phyloP scores from a whole-genome alignment of 768 basidiomycete genomes.

The Suillus weaverae region DNA sequence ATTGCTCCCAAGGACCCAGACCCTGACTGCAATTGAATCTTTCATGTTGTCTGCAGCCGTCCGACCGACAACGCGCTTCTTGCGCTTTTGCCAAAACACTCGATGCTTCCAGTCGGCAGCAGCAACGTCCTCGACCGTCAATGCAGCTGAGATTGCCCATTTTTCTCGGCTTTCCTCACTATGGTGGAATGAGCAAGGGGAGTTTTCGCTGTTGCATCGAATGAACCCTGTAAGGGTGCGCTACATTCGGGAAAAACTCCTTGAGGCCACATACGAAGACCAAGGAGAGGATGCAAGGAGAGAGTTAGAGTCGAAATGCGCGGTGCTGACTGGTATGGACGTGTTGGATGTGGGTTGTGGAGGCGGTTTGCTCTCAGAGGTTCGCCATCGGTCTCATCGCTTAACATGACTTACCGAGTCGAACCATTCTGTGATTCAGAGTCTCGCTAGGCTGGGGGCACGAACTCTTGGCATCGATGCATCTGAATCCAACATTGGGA shows the following conservation, averaged over 20 bases:
- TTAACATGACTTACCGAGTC: slow-evolving; percentile 1
- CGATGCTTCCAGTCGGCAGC: slow-evolving; percentile 23
- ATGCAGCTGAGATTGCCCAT: slow-evolving; percentile 79
- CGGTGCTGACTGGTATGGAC: slow-evolving; percentile 59
- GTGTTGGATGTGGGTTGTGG: slow-evolving; percentile 95
- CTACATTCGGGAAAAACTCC: slow-evolving; percentile 77
- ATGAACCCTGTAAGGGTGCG: slow-evolving; percentile 93
- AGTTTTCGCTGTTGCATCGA: slow-evolving; percentile 83
- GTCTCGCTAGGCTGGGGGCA: slow-evolving; percentile 84
- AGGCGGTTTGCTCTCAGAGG: slow-evolving; percentile 91
- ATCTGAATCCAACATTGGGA: slow-evolving; percentile 79
- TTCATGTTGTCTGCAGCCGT: slow-evolving; percentile 22
- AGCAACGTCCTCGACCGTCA: slow-evolving; percentile 42
- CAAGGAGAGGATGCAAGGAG: slow-evolving; percentile 33
- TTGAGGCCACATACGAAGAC: slow-evolving; percentile 62
- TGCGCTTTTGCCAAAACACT: slow-evolving; percentile 6
- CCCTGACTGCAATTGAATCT: background rate
- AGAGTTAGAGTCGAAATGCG: slow-evolving; percentile 31
- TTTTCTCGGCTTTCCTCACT: slow-evolving; percentile 86
- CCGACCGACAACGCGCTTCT: slow-evolving; percentile 17
- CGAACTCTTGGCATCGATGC: slow-evolving; percentile 92
- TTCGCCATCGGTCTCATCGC: slow-evolving; percentile 32
- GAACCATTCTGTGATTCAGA: slow-evolving; percentile 44
- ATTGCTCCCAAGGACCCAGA: too few relatives aligned
- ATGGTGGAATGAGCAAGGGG: slow-evolving; percentile 96